Conservation (phyloP, 129 eudicot genomes). For the Flaveria robusta region DNA sequence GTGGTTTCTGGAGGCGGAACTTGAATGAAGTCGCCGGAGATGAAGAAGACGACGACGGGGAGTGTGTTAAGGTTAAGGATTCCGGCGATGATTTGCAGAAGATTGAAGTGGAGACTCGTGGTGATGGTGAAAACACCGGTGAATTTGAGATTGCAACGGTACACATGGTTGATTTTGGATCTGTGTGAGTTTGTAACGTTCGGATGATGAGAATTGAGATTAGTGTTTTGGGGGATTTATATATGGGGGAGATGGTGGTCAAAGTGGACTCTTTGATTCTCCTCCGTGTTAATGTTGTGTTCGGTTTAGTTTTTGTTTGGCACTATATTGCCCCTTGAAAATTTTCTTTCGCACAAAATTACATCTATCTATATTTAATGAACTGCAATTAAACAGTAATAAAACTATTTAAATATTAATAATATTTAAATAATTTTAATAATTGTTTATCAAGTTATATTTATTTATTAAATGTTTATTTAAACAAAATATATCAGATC, state of each 20-base stretch:
- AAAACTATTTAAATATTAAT: too few species aligned
- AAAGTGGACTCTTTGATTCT: slow-evolving; percentile 36
- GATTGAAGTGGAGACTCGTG: slow-evolving; percentile 37
- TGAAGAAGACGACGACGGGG: slow-evolving; percentile 42
- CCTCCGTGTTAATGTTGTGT: slow-evolving; percentile 46
- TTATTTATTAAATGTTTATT: too few species aligned
- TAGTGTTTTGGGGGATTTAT: slow-evolving; percentile 22
- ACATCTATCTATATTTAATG: too few species aligned
- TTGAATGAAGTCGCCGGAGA: slow-evolving; percentile 50
- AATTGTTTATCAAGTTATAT: too few species aligned
- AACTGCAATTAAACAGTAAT: too few species aligned
- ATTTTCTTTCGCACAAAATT: background rate
- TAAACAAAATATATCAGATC: too few species aligned
- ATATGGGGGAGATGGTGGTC: slow-evolving; percentile 24
- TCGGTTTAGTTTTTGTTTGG: background rate
- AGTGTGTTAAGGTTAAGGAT: slow-evolving; percentile 37
- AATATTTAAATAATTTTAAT: too few species aligned
- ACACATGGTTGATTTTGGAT: slow-evolving; percentile 33
- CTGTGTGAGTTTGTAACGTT: slow-evolving; percentile 49
- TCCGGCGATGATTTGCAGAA: slow-evolving; percentile 53
- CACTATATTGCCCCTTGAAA: slow-evolving; percentile 21
- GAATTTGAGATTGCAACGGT: slow-evolving; percentile 69
- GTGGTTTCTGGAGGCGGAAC: slow-evolving; percentile 52
- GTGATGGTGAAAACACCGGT: slow-evolving; percentile 68
- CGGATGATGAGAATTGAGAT: slow-evolving; percentile 30